Base-by-base conservation (phyloP, 2,329 filamentous ascomycete species). In the Fusarium sp. region DNA sequence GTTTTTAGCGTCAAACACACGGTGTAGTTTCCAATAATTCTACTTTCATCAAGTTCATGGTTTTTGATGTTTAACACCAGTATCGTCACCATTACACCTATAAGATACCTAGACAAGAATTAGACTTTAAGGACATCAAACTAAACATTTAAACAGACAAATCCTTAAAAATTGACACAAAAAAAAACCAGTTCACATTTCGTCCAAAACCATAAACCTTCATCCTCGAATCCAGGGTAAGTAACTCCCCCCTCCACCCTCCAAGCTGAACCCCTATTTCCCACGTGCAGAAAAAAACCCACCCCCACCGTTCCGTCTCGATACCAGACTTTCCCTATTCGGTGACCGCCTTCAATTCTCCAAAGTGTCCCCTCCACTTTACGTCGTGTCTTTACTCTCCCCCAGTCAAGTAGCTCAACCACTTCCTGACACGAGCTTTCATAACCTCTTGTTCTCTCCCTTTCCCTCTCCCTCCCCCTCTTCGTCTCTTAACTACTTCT, bases 271-370 rank as follows among this genome's bases (percentile, higher is more conserved):
- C 65, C 61, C 61, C 61, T 68, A 62, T 62, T 54, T 55, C 46
- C 62, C 65, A 68, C 60, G 61, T 69, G 52, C 48, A 58, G 45
- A 55, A 46, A 56, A 41, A 55, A 46, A 56, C 24, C 65, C 46
- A 48, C 66, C 62, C 65, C 61, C 52, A 45, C 65, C 55, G 47
- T 64, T 37, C 45, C 60, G 32, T 43, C 52, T 62, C 46, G 48
- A 53, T 53, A 65, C 24, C 24, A 24, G 24, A 24, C 49, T 64
- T 70, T 66, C 67, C 67, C 32, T 51, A 52, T 69, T 69, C 13
- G 53, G 67, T 69, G 62, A 69, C 67, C 67, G 66, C 67, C 57
- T 67, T 68, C 28, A 65, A 58, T 69, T 67, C 66, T 66, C 66
- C 57, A 65, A 63, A 58, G 62, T 70, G 67, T 70, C 66, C 62